Percentiles rank a stretch among this genome's conserved stretches.
Evolutionary conservation across 2,329 filamentous ascomycete species (phyloP).

Genomic region (Colletotrichum somersetense): DNA sequence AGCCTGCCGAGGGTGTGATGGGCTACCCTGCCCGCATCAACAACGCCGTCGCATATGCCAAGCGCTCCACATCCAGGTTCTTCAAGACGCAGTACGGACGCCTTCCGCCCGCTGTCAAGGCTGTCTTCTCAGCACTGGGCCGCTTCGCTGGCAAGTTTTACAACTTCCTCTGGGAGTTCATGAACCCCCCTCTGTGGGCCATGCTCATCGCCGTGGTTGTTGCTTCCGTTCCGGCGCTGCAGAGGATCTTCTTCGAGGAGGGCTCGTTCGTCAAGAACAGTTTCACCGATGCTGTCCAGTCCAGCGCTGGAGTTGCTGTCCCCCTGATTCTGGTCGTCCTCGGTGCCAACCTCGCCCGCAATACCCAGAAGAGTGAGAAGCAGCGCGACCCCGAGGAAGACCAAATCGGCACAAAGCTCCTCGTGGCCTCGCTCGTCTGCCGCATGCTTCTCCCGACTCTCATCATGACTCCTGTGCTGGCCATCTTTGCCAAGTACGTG

Average conservation of each 20-base stretch:
- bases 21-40: constrained; percentile 56
- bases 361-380: constrained; percentile 80
- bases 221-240: constrained; percentile 86
- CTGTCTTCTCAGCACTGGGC: constrained; percentile 48
- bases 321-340: constrained; percentile 95
- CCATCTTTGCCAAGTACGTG: constrained; percentile 88
- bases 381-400: constrained; percentile 78
- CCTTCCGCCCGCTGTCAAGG: constrained; percentile 60
- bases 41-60: constrained; percentile 45
- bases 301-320: constrained; percentile 91
- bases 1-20: constrained; percentile 56
- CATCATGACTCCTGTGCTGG: constrained; percentile 92
- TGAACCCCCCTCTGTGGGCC: constrained; percentile 98
- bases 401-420: constrained; percentile 77
- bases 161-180: constrained; percentile 86
- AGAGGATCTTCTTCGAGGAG: constrained; percentile 87
- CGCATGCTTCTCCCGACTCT: constrained; percentile 93
- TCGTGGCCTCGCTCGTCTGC: constrained; percentile 86
- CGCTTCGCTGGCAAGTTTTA: constrained; percentile 61
- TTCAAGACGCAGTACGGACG: constrained; percentile 49
- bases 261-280: constrained; percentile 94
- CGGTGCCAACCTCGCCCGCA: constrained; percentile 92
- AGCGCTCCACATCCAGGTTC: constrained; percentile 44
- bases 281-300: constrained; percentile 86
- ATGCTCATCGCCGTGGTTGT: constrained; percentile 94